phyloP scores from a whole-genome alignment of 441 rosid species.

The Arabidopsis lyrata region DNA sequence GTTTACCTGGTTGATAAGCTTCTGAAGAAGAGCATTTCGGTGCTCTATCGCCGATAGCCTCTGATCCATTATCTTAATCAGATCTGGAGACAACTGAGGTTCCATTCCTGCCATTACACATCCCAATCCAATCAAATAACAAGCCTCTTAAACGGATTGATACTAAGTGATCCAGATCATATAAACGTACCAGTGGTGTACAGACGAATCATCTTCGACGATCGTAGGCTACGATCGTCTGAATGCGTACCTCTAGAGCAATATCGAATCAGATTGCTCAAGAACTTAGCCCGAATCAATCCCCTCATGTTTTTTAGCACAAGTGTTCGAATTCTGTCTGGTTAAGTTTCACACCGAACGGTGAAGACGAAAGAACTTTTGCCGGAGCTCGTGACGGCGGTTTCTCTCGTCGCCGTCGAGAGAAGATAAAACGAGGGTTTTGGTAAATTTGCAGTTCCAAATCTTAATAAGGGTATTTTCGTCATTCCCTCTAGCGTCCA shows the following conservation, averaged over 20 bases:
- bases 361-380: neutral
- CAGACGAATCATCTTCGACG: conserved; percentile 44
- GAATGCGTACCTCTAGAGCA: conserved; percentile 38
- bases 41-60: conserved; percentile 73
- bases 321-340: neutral
- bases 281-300: conserved; percentile 29
- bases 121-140: conserved; percentile 27
- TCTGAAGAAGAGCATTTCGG: conserved; percentile 63
- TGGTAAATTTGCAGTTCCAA: conserved; percentile 19
- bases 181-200: conserved; percentile 55
- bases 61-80: conserved; percentile 79
- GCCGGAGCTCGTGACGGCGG: conserved; percentile 40
- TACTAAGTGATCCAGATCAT: conserved; percentile 2
- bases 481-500: neutral
- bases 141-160: neutral
- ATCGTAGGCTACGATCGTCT: conserved; percentile 23
- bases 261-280: conserved; percentile 41
- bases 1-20: conserved; percentile 67
- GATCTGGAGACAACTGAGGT: conserved; percentile 65
- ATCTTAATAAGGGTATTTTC: neutral
- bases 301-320: conserved; percentile 33
- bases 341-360: neutral
- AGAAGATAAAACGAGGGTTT: conserved; percentile 13
- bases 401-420: conserved; percentile 12
- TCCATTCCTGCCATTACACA: conserved; percentile 53